Base-by-base conservation (phyloP, 2,329 filamentous ascomycete genomes). In the Shiraia bambusicola region DNA sequence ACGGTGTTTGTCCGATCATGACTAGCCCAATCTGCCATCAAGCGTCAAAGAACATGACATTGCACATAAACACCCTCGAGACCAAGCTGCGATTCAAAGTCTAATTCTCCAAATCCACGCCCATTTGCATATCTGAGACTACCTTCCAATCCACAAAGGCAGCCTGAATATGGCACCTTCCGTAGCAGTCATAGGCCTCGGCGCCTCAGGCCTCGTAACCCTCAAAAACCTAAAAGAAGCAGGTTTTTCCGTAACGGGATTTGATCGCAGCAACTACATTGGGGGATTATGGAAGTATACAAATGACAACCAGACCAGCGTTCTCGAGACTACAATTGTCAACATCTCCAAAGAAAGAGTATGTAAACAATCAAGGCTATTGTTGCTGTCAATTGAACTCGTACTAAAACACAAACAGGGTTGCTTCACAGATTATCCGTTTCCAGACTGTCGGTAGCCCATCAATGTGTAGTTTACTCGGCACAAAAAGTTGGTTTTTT, bases 221-320 rank as follows among this genome's bases (percentile, higher is more conserved):
- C 14, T 58, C 1, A 54, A 54, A 26, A 57, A 61, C 16, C 35
- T 61, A 0, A 40, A 34, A 11, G 55, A 58, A 25, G 47, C 58
- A 39, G 56, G 54, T 1, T 58, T 58, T 15, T 41, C 50, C 4
- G 56, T 35, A 4, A 56, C 46, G 3, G 55, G 49, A 3, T 59
- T 58, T 28, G 54, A 60, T 22, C 47, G 46, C 14, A 54, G 54
- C 22, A 31, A 39, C 16, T 54, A 58, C 28, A 31, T 59, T 9
- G 52, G 55, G n/a, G 55, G 57, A 3, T 22, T 59, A 11, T 60
- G 55, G 57, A 49, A 56, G 17, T 58, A 50, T 24, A 56, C 54
- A 0, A 39, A 45, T 13, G 34, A 51, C 24, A 49, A 59, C n/a
- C 48, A 51, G 32, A 56, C 53, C 0, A 59, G 55, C 8, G 55